Evolutionary conservation across 2,329 filamentous ascomycete species (phyloP).

Genomic region (Verticillium isaacii): DNA sequence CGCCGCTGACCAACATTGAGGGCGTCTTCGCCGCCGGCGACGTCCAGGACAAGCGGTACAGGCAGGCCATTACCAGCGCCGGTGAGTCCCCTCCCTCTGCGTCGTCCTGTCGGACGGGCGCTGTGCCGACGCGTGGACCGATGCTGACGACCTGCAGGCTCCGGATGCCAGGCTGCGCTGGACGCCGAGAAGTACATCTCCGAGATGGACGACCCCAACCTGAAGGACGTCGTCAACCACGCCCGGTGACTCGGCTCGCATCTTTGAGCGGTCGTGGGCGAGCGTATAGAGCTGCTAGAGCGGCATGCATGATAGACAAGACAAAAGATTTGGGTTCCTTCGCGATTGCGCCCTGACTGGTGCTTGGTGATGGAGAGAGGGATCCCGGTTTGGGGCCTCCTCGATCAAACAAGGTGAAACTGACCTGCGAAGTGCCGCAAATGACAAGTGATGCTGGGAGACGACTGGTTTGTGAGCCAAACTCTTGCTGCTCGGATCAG

Average conservation of each 20-base stretch:
- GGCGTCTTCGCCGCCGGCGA: constrained; percentile 97
- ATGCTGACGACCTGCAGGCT: constrained; percentile 48
- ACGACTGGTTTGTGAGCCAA: too few species aligned
- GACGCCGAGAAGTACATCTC: constrained; percentile 92
- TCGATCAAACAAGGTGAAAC: too few species aligned
- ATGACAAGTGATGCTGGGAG: too few species aligned
- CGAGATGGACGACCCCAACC: constrained; percentile 56
- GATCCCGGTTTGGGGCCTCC: too few species aligned
- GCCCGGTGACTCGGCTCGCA: constrained; percentile 11
- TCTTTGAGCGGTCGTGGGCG: constrained; percentile 3
- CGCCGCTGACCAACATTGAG: constrained; percentile 78
- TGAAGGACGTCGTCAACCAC: constrained; percentile 9
- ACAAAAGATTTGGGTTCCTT: constrained; percentile 1
- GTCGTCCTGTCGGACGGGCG: neutral
- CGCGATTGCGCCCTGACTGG: neutral
- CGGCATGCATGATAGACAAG: neutral
- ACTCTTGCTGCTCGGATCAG: too few species aligned
- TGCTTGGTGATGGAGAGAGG: too few species aligned
- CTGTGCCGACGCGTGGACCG: neutral
- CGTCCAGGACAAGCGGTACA: constrained; percentile 97
- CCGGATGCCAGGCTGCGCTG: constrained; percentile 90
- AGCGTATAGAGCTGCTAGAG: constrained; percentile 1
- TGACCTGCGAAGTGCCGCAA: too few species aligned
- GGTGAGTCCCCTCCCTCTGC: constrained; percentile 52
- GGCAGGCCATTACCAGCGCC: constrained; percentile 96